Conservation (phyloP, 257 asterid species). For the Orobanche coerulescens region DNA sequence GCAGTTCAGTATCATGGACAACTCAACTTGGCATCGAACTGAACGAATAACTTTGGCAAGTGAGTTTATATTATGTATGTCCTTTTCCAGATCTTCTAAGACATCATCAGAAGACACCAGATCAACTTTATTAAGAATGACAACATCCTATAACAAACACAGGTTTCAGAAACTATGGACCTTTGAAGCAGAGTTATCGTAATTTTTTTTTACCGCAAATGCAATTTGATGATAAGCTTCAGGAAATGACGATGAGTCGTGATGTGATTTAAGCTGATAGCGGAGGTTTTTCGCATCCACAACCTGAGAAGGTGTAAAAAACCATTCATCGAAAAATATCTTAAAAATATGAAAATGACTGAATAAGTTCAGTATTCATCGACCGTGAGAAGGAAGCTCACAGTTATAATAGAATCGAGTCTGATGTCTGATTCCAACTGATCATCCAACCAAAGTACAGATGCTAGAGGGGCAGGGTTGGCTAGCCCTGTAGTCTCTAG, state of each 20-base stretch:
- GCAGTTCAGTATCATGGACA: constrained; percentile 64
- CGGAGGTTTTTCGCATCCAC: constrained; percentile 95
- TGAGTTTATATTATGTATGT: constrained; percentile 65
- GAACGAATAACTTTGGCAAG: constrained; percentile 67
- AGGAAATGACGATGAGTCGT: constrained; percentile 74
- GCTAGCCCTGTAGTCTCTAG: constrained; percentile 97
- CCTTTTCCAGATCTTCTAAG: constrained; percentile 74
- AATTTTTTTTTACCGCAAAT: constrained; percentile 57
- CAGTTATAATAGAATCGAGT: constrained; percentile 90
- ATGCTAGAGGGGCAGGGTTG: constrained; percentile 97
- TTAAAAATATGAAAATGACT: not conserved
- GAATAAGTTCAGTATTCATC: not conserved
- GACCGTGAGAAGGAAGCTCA: constrained; percentile 35
- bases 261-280: constrained; percentile 69
- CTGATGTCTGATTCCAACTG: constrained; percentile 81
- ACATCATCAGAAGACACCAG: constrained; percentile 45
- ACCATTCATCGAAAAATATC: constrained; percentile 1
- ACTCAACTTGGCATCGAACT: constrained; percentile 78
- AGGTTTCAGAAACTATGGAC: not conserved
- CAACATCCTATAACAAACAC: constrained; percentile 60
- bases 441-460: constrained; percentile 98
- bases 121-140: constrained; percentile 92
- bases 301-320: constrained; percentile 41
- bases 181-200: not conserved
- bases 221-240: constrained; percentile 95